Evolutionary conservation across 1,139 yeast species (phyloP).

Genomic region (Debaryomycetaceae sp.): DNA sequence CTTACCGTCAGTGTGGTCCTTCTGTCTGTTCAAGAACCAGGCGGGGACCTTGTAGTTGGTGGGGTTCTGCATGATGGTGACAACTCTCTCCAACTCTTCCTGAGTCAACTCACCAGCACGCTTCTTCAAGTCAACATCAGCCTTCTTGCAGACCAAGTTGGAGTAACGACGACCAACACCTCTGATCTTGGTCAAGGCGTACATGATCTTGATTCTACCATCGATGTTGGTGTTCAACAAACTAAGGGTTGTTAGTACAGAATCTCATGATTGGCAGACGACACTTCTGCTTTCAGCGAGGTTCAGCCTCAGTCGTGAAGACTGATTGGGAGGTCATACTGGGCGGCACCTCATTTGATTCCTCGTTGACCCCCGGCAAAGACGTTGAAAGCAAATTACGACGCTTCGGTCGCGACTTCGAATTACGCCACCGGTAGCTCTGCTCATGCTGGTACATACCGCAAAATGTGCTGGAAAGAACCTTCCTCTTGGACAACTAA

Average conservation of each 20-base stretch:
- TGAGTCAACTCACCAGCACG: constrained; percentile 99
- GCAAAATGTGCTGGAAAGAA: constrained; percentile 99
- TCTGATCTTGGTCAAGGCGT: constrained; percentile 99
- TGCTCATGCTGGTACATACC: constrained; percentile 62
- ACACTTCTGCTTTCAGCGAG: too few species aligned
- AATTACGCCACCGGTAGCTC: too few species aligned
- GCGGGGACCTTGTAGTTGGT: constrained; percentile 98
- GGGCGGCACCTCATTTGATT: too few species aligned
- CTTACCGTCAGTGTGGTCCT: constrained; percentile 97
- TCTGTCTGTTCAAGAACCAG: constrained; percentile 99
- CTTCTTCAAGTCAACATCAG: constrained; percentile 96
- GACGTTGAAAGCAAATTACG: too few species aligned
- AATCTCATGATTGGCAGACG: too few species aligned
- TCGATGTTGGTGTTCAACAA: constrained; percentile 99
- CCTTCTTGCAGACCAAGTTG: constrained; percentile 99
- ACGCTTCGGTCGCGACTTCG: too few species aligned
- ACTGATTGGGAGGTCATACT: too few species aligned
- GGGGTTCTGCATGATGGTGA: constrained; percentile 99
- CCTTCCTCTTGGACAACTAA: constrained; percentile 99
- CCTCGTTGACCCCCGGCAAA: neutral
- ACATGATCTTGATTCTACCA: constrained; percentile 99
- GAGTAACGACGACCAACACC: constrained; percentile 99
- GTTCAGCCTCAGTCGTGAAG: too few species aligned
- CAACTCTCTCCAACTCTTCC: constrained; percentile 99
- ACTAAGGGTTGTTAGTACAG: constrained; percentile 46